Base-by-base conservation (phyloP, 1,284 basidiomycete genomes). In the Paramarasmius palmivorus region DNA sequence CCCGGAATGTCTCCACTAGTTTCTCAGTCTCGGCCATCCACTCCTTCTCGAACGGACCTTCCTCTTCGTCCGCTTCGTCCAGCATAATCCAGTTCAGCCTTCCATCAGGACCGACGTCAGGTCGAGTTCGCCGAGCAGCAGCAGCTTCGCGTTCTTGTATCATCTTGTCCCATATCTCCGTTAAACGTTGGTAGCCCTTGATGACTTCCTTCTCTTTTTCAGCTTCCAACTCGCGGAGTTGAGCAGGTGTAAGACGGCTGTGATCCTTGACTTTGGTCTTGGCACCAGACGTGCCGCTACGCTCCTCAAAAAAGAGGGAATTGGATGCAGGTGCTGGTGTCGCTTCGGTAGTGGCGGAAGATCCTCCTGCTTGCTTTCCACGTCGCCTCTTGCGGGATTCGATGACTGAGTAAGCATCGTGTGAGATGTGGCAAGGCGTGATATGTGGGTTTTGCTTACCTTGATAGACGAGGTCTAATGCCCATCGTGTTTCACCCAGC, bases 21-120 rank as follows among this genome's bases (percentile, higher is more conserved):
- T 85, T 90, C 60, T 92, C 90, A 0, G 94, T 93, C 61, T 93
- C 85, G 25, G 88, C 68, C 57, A 97, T 74, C 90, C 95, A 98
- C 58, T 85, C 81, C 41, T 77, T 73, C 50, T 77, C 75, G 1
- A 53, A 34, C 10, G 52, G 48, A 8, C 55, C 55, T 44, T 57
- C 55, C 34, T 77, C 73, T 25, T 76, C 76, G 3, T 71, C 72
- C 6, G 69, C 69, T 17, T 63, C 69, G 36, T 56, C 61, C n/a
- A 60, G 38, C 57, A 59, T 59, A 8, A 54, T 56, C 12, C 17
- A 40, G 8, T n/a, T n/a, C n/a, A n/a, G n/a, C 42, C 34, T 15
- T 41, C 35, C 32, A 4, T 49, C 36, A 17, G 20, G 23, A 14
- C 41, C 52, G 10, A 17, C 32, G 56, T 61, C 5, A 55, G 58